Conservation (phyloP, 495 filamentous ascomycete species). For the Aspergillus bridgeri region DNA sequence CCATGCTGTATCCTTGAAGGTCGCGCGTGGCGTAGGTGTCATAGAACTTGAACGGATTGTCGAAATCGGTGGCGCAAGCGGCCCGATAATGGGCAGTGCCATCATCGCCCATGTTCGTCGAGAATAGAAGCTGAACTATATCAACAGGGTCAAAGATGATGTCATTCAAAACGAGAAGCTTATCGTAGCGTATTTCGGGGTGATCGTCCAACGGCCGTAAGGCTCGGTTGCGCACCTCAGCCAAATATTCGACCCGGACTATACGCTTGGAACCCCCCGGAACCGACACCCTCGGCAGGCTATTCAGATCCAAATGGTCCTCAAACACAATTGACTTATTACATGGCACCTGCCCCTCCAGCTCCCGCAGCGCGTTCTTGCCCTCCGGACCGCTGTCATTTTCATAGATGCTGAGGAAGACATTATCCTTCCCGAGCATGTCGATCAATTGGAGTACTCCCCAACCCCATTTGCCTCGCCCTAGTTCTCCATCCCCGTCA, state of each 20-base stretch:
- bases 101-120: constrained; percentile 58
- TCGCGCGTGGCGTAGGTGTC: constrained; percentile 80
- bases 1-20: constrained; percentile 64
- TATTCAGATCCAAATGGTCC: constrained; percentile 48
- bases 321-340: constrained; percentile 52
- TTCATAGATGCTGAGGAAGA: constrained; percentile 60
- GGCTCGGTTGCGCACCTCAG: constrained; percentile 73
- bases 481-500: constrained; percentile 56
- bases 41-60: constrained; percentile 74
- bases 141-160: constrained; percentile 69
- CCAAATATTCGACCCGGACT: constrained; percentile 73
- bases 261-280: constrained; percentile 59
- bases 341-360: constrained; percentile 45
- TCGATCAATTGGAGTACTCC: constrained; percentile 61
- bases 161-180: constrained; percentile 75
- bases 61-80: constrained; percentile 77
- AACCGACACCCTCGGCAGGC: constrained; percentile 53
- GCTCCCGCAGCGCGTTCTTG: constrained; percentile 37
- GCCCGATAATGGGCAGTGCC: constrained; percentile 66
- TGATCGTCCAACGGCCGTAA: constrained; percentile 57
- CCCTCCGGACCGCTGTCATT: constrained; percentile 60
- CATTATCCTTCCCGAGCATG: constrained; percentile 49
- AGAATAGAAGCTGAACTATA: constrained; percentile 69
- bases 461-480: constrained; percentile 63
- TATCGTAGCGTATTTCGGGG: constrained; percentile 51